A percentile compares a stretch with the other conserved stretches of the same genome.
phyloP scores from a whole-genome alignment of 1,284 basidiomycete species.

The Naganishia liquefaciens region DNA sequence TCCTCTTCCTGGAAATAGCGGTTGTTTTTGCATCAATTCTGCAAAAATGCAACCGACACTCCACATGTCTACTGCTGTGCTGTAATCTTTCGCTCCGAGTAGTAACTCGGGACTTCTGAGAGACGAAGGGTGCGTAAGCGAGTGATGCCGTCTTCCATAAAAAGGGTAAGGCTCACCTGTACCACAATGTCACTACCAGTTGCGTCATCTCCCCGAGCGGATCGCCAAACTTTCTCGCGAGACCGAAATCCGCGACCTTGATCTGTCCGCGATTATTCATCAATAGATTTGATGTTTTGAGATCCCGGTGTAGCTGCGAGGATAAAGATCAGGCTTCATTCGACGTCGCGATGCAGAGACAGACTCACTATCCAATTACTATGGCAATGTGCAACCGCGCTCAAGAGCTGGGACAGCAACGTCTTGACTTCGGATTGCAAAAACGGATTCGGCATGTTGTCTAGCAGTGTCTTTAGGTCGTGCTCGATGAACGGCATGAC shows the following conservation, averaged over 20 bases:
- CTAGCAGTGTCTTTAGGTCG: constrained; percentile 93
- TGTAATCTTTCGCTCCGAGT: constrained; percentile 87
- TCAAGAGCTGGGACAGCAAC: constrained; percentile 87
- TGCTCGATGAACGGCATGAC: constrained; percentile 99
- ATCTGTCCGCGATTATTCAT: constrained; percentile 99
- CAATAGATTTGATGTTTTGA: constrained; percentile 95
- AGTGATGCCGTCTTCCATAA: neutral
- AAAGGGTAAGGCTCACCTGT: constrained; percentile 66
- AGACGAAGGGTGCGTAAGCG: constrained; percentile 20
- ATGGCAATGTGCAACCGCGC: constrained; percentile 89
- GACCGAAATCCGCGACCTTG: constrained; percentile 97
- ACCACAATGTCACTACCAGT: constrained; percentile 97
- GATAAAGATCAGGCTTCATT: neutral
- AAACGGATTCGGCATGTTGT: constrained; percentile 90
- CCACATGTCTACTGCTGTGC: constrained; percentile 67
- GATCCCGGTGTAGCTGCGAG: constrained; percentile 78
- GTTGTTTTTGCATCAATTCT: constrained; percentile 88
- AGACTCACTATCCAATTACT: constrained; percentile 77
- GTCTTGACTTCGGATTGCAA: constrained; percentile 98
- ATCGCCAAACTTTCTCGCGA: constrained; percentile 92
- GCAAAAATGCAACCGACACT: constrained; percentile 73
- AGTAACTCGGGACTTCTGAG: constrained; percentile 92
- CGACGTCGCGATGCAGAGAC: too few relatives aligned
- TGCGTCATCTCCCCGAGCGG: constrained; percentile 95
- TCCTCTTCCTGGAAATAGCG: constrained; percentile 91